Base-by-base conservation (phyloP, 768 basidiomycete genomes). In the Phanerochaete carnosa region DNA sequence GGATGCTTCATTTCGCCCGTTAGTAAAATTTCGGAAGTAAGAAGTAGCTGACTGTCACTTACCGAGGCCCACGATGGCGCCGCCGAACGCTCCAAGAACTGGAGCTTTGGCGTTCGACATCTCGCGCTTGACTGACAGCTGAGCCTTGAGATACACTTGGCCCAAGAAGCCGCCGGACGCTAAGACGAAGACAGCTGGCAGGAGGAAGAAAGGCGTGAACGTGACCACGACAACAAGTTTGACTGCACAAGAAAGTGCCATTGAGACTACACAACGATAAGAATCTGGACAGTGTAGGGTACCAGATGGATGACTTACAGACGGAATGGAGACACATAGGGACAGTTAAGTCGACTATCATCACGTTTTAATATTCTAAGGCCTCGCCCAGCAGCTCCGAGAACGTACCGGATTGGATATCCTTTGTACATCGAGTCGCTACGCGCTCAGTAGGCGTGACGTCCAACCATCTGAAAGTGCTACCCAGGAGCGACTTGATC, bases 51-150 rank as follows among this genome's bases (percentile, higher is more conserved):
- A 25, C 37, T 6, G 46, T 28, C 16, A 47, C 65, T 28, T 45
- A 76, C 75, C 72, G 33, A 87, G 65, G 7, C 88, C 88, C 60
- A 79, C 72, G 37, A 90, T 81, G 0, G 87, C 78, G 64, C 87
- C 77, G 54, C 83, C 77, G 71, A 85, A 80, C 60, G 78, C 76
- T 8, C 74, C 75, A 61, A 80, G 74, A 1, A 81, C 72, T 0
- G 82, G 81, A 16, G 77, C 73, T 57, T 77, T 74, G 25, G 74
- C 72, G 51, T 77, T 80, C 26, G 75, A 78, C 79, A 80, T 78
- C 62, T 82, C 79, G 28, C 82, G 73, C 71, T 83, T 84, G 64
- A 83, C 76, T 12, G 76, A 75, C 16, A 83, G 72, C 61, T 85
- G 83, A 7, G 79, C 79, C 58, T 77, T 75, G 62, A 84, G 80